Conservation (phyloP, 805 yeast genomes). For the Zygosaccharomyces bisporus region DNA sequence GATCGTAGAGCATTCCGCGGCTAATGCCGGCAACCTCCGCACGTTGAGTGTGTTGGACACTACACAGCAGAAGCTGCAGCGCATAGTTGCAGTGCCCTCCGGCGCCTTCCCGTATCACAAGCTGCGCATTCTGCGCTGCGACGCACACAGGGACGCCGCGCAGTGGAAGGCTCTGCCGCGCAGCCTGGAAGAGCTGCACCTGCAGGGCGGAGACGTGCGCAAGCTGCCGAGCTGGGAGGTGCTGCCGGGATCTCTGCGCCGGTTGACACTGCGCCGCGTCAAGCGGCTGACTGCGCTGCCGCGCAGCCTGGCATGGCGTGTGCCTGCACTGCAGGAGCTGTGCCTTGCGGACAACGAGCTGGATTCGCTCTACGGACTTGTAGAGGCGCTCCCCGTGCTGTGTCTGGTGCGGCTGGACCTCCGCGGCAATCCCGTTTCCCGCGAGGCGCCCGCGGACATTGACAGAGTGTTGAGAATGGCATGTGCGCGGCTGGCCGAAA, state of each 20-base stretch:
- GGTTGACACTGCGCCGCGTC: slow-evolving; percentile 11
- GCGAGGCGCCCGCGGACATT: neutral
- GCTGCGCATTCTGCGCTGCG: slow-evolving; percentile 12
- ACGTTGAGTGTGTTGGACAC: slow-evolving; percentile 11
- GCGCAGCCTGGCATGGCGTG: slow-evolving; percentile 8
- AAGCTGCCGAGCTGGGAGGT: slow-evolving; percentile 13
- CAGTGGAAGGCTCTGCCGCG: slow-evolving; percentile 3
- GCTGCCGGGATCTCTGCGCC: slow-evolving; percentile 14
- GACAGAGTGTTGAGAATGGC: slow-evolving; percentile 5
- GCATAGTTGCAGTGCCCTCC: slow-evolving; percentile 1
- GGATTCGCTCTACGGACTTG: slow-evolving; percentile 12
- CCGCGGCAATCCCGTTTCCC: slow-evolving; percentile 16
- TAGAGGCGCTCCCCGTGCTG: slow-evolving; percentile 17
- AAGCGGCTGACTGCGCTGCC: slow-evolving; percentile 17
- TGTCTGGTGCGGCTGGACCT: slow-evolving; percentile 17
- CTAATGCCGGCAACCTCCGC: neutral
- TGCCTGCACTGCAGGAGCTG: slow-evolving; percentile 19
- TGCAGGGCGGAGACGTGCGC: slow-evolving; percentile 9
- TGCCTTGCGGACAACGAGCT: slow-evolving; percentile 20
- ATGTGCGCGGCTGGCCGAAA: slow-evolving; percentile 7
- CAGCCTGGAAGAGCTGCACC: slow-evolving; percentile 10
- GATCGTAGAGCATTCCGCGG: slow-evolving; percentile 8
- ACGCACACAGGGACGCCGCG: slow-evolving; percentile 5
- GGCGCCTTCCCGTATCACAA: slow-evolving; percentile 9
- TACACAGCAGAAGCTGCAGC: slow-evolving; percentile 3